phyloP scores from a whole-genome alignment of 139 green algal species.

The Micractinium sp. region DNA sequence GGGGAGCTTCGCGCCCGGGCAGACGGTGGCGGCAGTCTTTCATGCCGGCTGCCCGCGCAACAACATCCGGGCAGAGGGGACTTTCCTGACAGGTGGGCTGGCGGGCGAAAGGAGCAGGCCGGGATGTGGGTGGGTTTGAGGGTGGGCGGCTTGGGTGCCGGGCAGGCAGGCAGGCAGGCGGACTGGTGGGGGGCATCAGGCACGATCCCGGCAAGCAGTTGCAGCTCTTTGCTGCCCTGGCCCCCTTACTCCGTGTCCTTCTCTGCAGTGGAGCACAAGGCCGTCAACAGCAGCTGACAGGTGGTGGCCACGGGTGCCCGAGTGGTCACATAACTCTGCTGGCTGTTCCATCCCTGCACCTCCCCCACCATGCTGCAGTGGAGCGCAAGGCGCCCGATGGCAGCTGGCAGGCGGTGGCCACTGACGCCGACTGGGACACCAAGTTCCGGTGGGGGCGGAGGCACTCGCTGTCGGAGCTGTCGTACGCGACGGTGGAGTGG shows the following conservation, averaged over 20 bases:
- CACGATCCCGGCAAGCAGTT: background rate
- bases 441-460: slow-evolving; percentile 64
- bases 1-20: slow-evolving; percentile 36
- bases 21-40: slow-evolving; percentile 70
- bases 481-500: slow-evolving; percentile 73
- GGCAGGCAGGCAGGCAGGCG: too few relatives aligned
- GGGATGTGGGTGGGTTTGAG: too few relatives aligned
- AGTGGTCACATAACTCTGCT: too few relatives aligned
- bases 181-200: background rate
- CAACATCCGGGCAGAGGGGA: slow-evolving; percentile 67
- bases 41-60: slow-evolving; percentile 79
- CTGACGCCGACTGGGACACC: slow-evolving; percentile 75
- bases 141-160: too few relatives aligned
- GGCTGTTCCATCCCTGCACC: background rate
- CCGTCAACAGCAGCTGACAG: too few relatives aligned
- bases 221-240: background rate
- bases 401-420: slow-evolving; percentile 59
- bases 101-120: too few relatives aligned
- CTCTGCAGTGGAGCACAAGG: too few relatives aligned
- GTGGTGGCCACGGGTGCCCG: too few relatives aligned
- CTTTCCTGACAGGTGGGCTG: slow-evolving; percentile 78
- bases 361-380: slow-evolving; percentile 10
- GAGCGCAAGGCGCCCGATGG: slow-evolving; percentile 31
- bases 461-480: slow-evolving; percentile 63
- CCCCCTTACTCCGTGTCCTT: background rate